Percentiles rank a stretch among this genome's conserved stretches.
Conservation (phyloP, 306 rosid genomes). For the Aeschynomene evenia region DNA sequence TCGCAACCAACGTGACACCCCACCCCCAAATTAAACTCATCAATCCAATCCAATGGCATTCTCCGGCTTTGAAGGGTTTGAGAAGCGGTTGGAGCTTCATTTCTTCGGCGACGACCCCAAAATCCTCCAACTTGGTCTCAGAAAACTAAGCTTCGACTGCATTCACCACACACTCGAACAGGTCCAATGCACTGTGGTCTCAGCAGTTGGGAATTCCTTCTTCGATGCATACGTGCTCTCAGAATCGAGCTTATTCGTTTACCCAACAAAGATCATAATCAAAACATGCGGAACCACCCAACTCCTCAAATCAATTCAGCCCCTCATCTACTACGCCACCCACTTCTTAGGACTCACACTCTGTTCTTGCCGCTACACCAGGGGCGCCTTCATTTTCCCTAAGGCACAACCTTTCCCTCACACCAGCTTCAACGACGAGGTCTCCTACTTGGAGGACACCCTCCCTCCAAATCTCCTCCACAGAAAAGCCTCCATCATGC, state of each 20-base stretch:
- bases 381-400: conserved; percentile 86
- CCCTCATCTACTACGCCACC: conserved; percentile 54
- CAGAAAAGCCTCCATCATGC: conserved; percentile 82
- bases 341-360: conserved; percentile 49
- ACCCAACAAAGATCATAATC: conserved; percentile 81
- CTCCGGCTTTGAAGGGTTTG: conserved; percentile 89
- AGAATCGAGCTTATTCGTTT: conserved; percentile 86
- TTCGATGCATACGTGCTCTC: conserved; percentile 81
- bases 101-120: conserved; percentile 73
- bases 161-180: conserved; percentile 54
- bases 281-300: conserved; percentile 93
- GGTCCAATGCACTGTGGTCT: conserved; percentile 82
- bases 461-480: conserved; percentile 54
- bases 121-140: conserved; percentile 47
- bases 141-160: conserved; percentile 56
- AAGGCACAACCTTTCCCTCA: conserved; percentile 82
- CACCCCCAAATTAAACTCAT: too few species aligned
- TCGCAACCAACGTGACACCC: neutral
- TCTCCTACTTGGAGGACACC: conserved; percentile 51
- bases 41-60: conserved; percentile 49
- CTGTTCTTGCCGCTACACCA: conserved; percentile 67
- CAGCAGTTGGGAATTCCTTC: conserved; percentile 68
- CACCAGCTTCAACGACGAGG: conserved; percentile 81
- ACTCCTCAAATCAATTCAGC: conserved; percentile 73
- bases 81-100: conserved; percentile 83